Evolutionary conservation across 257 asterid genomes (phyloP).

Genomic region (Craterostigma plantagineum): DNA sequence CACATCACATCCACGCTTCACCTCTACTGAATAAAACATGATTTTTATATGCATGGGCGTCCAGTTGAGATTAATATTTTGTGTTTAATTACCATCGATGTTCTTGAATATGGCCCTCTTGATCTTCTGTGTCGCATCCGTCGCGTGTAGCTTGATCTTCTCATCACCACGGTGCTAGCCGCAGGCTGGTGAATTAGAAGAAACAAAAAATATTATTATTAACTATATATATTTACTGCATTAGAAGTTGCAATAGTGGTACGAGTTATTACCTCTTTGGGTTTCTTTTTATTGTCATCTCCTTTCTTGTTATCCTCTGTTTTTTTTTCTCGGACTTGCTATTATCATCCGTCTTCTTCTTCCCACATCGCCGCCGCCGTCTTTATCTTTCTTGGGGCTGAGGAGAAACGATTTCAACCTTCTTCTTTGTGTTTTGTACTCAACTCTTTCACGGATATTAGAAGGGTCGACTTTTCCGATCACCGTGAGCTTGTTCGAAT

Average conservation of each 20-base stretch:
- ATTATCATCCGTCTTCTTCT: constrained; percentile 13
- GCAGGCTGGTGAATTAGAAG: constrained; percentile 25
- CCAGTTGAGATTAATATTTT: too few relatives aligned
- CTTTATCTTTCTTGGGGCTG: constrained; percentile 54
- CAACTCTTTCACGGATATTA: constrained; percentile 54
- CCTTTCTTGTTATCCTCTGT: constrained; percentile 3
- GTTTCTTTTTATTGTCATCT: constrained; percentile 21
- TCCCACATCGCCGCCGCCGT: constrained; percentile 28
- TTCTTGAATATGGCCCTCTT: constrained; percentile 38
- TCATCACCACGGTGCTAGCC: constrained; percentile 26
- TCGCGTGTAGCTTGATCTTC: constrained; percentile 71
- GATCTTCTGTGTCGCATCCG: constrained; percentile 73
- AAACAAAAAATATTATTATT: background rate
- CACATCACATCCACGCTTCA: too few relatives aligned
- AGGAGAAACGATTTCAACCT: constrained; percentile 68
- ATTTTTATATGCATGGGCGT: too few relatives aligned
- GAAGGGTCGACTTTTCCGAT: constrained; percentile 73
- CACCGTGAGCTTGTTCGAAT: constrained; percentile 52
- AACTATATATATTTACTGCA: background rate
- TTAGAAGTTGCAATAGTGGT: background rate
- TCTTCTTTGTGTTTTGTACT: constrained; percentile 60
- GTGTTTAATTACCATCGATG: constrained; percentile 41
- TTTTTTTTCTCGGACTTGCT: background rate
- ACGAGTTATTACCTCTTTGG: constrained; percentile 32
- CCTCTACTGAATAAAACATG: too few relatives aligned